phyloP scores from a whole-genome alignment of 169 alveolate genomes.

The Cryptosporidium bovis region DNA sequence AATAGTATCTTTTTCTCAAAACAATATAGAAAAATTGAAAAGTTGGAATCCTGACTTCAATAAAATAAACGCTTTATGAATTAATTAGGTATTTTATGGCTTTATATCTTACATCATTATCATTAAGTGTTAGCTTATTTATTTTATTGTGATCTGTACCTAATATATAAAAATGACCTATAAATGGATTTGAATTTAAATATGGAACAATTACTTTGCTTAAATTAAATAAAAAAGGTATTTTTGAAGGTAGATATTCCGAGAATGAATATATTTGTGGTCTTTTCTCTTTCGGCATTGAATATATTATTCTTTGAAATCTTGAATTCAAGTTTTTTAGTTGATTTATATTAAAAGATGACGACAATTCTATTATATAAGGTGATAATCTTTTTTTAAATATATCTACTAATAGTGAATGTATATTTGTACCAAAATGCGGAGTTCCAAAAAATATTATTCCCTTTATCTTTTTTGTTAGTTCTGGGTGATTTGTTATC shows the following conservation, averaged over 20 bases:
- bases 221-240: conserved; percentile 51
- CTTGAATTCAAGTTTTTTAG: conserved; percentile 7
- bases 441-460: conserved; percentile 73
- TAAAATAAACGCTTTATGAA: conserved; percentile 63
- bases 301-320: conserved; percentile 52
- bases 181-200: conserved; percentile 57
- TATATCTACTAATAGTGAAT: not conserved
- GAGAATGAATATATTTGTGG: conserved; percentile 54
- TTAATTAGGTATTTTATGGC: conserved; percentile 22
- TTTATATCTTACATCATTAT: conserved; percentile 37
- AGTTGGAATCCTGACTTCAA: conserved; percentile 62
- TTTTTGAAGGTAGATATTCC: conserved; percentile 53
- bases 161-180: conserved; percentile 55
- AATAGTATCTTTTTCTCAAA: conserved; percentile 54
- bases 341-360: conserved; percentile 14
- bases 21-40: conserved; percentile 33
- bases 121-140: conserved; percentile 19
- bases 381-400: conserved; percentile 22
- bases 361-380: conserved; percentile 45
- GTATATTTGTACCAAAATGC: conserved; percentile 56
- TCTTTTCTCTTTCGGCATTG: conserved; percentile 48
- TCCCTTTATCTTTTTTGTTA: conserved; percentile 30
- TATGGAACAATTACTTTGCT: conserved; percentile 49
- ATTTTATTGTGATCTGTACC: conserved; percentile 44
- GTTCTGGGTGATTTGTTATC: conserved; percentile 57